Evolutionary conservation across 2,329 filamentous ascomycete genomes (phyloP).

Genomic region (Colletotrichum ledebouriae): DNA sequence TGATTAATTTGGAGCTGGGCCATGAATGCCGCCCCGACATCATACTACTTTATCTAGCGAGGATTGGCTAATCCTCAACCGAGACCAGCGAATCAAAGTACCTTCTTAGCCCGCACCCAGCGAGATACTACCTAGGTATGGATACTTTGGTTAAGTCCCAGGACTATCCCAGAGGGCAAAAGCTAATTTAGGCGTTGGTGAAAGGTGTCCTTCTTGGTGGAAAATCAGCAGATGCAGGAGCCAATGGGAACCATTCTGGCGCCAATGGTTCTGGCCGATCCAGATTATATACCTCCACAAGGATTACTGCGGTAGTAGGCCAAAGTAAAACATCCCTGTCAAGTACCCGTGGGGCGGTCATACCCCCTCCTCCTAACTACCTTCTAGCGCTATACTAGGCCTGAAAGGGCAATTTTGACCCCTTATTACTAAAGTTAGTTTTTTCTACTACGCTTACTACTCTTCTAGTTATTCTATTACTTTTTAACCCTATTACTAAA

Average conservation of each 20-base stretch:
- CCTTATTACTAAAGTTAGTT: too few species aligned
- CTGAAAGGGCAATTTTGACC: too few species aligned
- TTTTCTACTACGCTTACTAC: too few species aligned
- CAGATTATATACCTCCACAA: too few species aligned
- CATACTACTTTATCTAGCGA: constrained; percentile 40
- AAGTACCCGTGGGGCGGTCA: too few species aligned
- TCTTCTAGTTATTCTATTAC: too few species aligned
- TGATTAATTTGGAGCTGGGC: constrained; percentile 33
- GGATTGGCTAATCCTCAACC: constrained; percentile 37
- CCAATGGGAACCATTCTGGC: constrained; percentile 36
- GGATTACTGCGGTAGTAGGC: too few species aligned
- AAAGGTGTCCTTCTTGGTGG: constrained; percentile 43
- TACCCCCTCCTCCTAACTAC: too few species aligned
- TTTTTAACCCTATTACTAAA: too few species aligned
- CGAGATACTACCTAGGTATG: neutral
- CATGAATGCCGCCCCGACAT: constrained; percentile 1
- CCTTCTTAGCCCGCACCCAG: neutral
- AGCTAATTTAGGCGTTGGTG: constrained; percentile 25
- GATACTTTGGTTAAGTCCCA: neutral
- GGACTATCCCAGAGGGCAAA: constrained; percentile 22
- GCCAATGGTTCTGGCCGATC: constrained; percentile 33
- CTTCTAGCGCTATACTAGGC: too few species aligned
- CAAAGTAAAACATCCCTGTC: too few species aligned
- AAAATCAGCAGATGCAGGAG: constrained; percentile 44
- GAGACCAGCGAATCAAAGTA: constrained; percentile 25